Base-by-base conservation (phyloP, 2,329 filamentous ascomycete species). In the Phialemoniopsis sp. region DNA sequence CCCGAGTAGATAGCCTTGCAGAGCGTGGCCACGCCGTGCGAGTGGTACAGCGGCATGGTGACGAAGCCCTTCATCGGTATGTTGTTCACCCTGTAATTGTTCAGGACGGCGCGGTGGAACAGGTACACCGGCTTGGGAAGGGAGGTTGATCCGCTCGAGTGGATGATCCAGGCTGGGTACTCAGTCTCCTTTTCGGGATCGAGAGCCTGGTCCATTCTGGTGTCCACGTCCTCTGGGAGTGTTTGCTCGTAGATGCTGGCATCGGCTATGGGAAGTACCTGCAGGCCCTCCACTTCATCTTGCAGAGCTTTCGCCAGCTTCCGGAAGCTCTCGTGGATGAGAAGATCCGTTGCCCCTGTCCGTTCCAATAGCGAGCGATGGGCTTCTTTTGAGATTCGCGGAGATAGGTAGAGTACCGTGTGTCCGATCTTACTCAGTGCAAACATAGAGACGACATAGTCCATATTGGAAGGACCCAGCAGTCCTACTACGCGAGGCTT, bases 81-180 rank as follows among this genome's bases (percentile, higher is more conserved):
- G 13, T 53, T 53, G 1, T 48, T 48, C 12, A 62, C 55, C n/a
- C n/a, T n/a, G 39, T 69, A 74, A 38, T 74, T 76, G 8, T 62
- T 62, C 8, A 81, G 55, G 7, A 66, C 68, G 12, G 69, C 64
- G 9, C 56, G 53, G 38, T 84, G 75, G 1, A 70, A 76, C 36
- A 78, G 71, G 42, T 68, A 78, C 34, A 84, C 81, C 0, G 79
- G 78, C 44, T 83, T 83, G 0, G 80, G 80, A 0, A 82, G 61
- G 0, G 79, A 78, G 0, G 80, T 82, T 0, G 73, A 78, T 8
- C 80, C 57, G 30, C 54, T 58, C 3, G 61, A 64, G 37, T 65
- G 62, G 5, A 65, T 54, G 38, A 62, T 59, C 17, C 52, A 57
- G 5, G 45, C 43, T 19, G 39, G 42, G n/a, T 51, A 46, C 14